These are phyloP conservation scores for Chlamydomonas urium DNA, from an alignment of 139 green algal genomes.

Conservation along the genomic window DNA sequence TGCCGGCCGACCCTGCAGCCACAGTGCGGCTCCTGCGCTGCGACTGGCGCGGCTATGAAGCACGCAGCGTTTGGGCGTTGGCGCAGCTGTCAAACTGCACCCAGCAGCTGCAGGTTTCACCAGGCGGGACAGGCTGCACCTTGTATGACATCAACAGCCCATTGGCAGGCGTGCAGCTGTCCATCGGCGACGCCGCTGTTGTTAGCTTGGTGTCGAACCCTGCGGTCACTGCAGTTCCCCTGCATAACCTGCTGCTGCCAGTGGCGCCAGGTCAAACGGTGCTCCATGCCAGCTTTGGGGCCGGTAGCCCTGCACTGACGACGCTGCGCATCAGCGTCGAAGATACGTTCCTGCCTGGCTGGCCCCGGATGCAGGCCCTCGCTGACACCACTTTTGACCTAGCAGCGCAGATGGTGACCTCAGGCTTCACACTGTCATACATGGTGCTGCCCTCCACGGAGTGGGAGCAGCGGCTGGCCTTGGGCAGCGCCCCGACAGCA, in stretches of 20 bases:
- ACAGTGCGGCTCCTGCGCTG: constrained; percentile 22
- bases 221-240: not conserved
- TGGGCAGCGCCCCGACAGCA: no score
- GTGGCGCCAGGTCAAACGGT: no score
- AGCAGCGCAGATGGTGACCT: constrained; percentile 13
- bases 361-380: constrained; percentile 21
- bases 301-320: constrained; percentile 5
- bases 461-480: not conserved
- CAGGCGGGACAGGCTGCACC: constrained; percentile 17
- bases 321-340: constrained; percentile 23
- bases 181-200: constrained; percentile 11
- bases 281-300: not conserved
- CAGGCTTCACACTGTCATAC: constrained; percentile 18
- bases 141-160: constrained; percentile 23
- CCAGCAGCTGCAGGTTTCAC: not conserved
- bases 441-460: constrained; percentile 1
- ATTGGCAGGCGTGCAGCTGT: not conserved
- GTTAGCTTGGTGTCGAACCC: constrained; percentile 22
- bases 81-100: constrained; percentile 41
- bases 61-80: constrained; percentile 28
- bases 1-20: not conserved
- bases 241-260: constrained; percentile 19
- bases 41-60: constrained; percentile 23
- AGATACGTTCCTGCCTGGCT: constrained; percentile 34
- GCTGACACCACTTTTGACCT: not conserved